phyloP scores from a whole-genome alignment of 2,329 filamentous ascomycete genomes.

The Alternaria atra region DNA sequence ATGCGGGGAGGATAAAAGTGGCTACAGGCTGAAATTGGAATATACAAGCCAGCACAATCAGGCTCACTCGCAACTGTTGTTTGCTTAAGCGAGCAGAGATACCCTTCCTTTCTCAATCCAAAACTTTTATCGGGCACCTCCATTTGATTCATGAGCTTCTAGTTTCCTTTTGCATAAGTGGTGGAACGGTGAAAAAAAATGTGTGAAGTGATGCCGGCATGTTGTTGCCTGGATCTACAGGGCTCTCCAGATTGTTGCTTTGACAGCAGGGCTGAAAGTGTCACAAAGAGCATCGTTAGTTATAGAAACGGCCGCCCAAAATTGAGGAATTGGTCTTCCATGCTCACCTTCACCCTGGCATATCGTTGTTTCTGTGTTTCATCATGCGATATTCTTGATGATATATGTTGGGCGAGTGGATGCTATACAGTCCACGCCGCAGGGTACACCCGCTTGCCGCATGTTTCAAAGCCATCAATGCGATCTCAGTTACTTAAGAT shows the following conservation, averaged over 20 bases:
- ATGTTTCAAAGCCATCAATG: conserved; percentile 40
- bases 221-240: conserved; percentile 24
- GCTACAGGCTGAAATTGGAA: conserved; percentile 49
- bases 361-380: conserved; percentile 36
- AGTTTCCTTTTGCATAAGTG: conserved; percentile 26
- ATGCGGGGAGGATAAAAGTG: conserved; percentile 35
- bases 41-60: conserved; percentile 39
- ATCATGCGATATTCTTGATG: conserved; percentile 24
- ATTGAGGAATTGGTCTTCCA: conserved; percentile 34
- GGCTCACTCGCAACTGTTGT: conserved; percentile 47
- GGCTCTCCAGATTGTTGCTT: conserved; percentile 44
- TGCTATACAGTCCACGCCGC: conserved; percentile 32
- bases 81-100: conserved; percentile 50
- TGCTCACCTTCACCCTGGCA: conserved; percentile 17
- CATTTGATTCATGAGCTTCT: conserved; percentile 3
- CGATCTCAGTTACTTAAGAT: conserved; percentile 25
- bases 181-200: conserved; percentile 27
- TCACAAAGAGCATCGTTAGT: conserved; percentile 47
- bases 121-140: conserved; percentile 14
- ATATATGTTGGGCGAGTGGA: conserved; percentile 31
- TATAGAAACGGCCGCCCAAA: conserved; percentile 44
- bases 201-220: conserved; percentile 26
- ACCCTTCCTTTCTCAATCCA: conserved; percentile 44
- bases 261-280: conserved; percentile 44
- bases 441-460: conserved; percentile 25